Evolutionary conservation across 129 eudicot species (phyloP), one percentile per base, ranked within the genome.

Genomic region (Kitagawia praeruptora): DNA sequence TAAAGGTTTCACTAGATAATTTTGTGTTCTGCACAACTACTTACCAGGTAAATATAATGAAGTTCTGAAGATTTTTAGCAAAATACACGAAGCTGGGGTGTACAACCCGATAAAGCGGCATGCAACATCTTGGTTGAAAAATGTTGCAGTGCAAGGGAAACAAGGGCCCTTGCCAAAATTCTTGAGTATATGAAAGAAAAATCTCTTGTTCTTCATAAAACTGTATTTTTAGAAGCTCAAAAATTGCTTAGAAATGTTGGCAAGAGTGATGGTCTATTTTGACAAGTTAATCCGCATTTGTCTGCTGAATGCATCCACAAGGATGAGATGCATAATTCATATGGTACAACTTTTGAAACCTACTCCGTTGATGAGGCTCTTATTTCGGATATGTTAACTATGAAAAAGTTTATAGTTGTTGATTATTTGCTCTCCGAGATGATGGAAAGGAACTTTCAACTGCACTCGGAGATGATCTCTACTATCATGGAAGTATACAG

Each of bases 91-190:
- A 41, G 95, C 97, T 81, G 91, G 96, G n/a, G 97, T 31, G 34
- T 89, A 51, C 91, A 79, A 75, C 98, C 98, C 61, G 98, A 93
- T 82, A 93, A 93, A 87, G 98, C 98, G 63, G 75, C 97, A 69
- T 93, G 98, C 88, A 93, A 93, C 80, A 91, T 93, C 78, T 64
- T 93, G 84, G 80, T 91, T 51, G 91, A 86, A 64, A 87, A 71
- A 75, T 93, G 89, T 81, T 82, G 93, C 84, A 90, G 80, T 80
- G 80, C 88, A 37, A 85, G 91, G 74, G 93, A 91, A 87, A 88
- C 84, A 48, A 70, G 84, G 87, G 86, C 89, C 78, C 89, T 93
- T 70, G 77, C 78, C 71, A 87, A 87, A 80, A 82, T 93, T 80
- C 96, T 93, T 77, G 80, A 84, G 34, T 93, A 84, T 83, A 93